phyloP scores from a whole-genome alignment of 2,329 filamentous ascomycete genomes.

The Botrytis galanthina region DNA sequence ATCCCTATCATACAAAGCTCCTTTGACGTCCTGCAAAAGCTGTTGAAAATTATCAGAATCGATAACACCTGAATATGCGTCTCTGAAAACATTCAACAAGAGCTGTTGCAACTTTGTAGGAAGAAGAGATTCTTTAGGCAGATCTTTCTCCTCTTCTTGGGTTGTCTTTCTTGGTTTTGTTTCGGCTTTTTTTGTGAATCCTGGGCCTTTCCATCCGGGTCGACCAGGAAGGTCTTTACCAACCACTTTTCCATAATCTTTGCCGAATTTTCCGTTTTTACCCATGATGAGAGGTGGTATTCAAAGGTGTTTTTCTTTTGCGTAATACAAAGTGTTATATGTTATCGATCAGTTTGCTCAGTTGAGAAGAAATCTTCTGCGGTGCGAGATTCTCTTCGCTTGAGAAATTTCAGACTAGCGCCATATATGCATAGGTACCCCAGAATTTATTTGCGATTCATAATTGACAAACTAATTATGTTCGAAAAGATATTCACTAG shows the following conservation, averaged over 20 bases:
- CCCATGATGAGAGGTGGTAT: constrained; percentile 28
- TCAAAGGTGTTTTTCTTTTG: neutral
- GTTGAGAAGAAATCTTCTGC: constrained; percentile 15
- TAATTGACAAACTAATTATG: neutral
- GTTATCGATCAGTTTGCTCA: neutral
- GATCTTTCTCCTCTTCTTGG: constrained; percentile 17
- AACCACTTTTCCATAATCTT: constrained; percentile 33
- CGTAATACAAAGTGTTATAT: neutral
- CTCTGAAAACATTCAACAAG: constrained; percentile 70
- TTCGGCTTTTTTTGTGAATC: constrained; percentile 31
- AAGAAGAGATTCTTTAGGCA: constrained; percentile 33
- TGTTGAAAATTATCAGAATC: constrained; percentile 48
- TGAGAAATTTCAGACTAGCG: constrained; percentile 16
- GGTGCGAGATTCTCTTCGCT: constrained; percentile 15
- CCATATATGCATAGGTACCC: neutral
- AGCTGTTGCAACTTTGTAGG: constrained; percentile 61
- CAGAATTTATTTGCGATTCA: constrained; percentile 1
- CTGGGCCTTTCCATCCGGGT: constrained; percentile 36
- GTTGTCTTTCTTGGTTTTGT: constrained; percentile 20
- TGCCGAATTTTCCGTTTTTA: constrained; percentile 31
- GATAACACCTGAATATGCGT: constrained; percentile 57
- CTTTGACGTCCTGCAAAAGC: constrained; percentile 78
- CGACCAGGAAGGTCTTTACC: constrained; percentile 28
- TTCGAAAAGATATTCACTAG: neutral
- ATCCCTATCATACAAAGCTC: constrained; percentile 80